phyloP scores from a whole-genome alignment of 2,329 filamentous ascomycete genomes.

The Colletotrichum gloeosporioides region DNA sequence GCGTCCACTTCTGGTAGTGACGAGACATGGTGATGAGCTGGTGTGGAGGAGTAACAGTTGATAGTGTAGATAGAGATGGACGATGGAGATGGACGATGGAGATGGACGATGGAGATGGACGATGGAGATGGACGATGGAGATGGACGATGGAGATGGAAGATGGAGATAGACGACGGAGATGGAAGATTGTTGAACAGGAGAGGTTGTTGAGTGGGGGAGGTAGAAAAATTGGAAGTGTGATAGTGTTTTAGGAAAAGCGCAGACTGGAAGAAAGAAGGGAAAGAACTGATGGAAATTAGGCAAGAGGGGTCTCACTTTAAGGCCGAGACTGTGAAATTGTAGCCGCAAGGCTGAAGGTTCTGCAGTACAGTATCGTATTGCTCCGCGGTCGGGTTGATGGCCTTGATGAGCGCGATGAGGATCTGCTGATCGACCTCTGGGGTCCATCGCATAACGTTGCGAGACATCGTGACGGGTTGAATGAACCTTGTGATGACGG shows the following conservation, averaged over 20 bases:
- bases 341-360: constrained; percentile 39
- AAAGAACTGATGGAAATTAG: neutral
- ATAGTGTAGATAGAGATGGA: neutral
- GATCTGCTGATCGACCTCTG: constrained; percentile 48
- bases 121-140: no score
- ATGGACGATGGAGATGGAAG: no score
- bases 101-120: no score
- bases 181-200: neutral
- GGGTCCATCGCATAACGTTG: constrained; percentile 44
- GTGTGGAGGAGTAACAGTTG: constrained; percentile 3
- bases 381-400: constrained; percentile 34
- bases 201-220: neutral
- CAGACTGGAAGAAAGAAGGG: neutral
- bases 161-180: neutral
- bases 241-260: neutral
- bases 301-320: constrained; percentile 35
- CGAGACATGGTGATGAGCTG: constrained; percentile 13
- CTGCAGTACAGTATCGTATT: constrained; percentile 41
- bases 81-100: no score
- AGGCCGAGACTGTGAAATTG: constrained; percentile 43
- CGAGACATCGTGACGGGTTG: constrained; percentile 16
- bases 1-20: constrained; percentile 43
- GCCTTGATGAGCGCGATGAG: constrained; percentile 45
- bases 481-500: neutral
- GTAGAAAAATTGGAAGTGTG: neutral